These are phyloP conservation scores for Thermomucor indicae-seudaticae DNA, from an alignment of 371 early-diverging fungal species.

Conservation along the genomic window DNA sequence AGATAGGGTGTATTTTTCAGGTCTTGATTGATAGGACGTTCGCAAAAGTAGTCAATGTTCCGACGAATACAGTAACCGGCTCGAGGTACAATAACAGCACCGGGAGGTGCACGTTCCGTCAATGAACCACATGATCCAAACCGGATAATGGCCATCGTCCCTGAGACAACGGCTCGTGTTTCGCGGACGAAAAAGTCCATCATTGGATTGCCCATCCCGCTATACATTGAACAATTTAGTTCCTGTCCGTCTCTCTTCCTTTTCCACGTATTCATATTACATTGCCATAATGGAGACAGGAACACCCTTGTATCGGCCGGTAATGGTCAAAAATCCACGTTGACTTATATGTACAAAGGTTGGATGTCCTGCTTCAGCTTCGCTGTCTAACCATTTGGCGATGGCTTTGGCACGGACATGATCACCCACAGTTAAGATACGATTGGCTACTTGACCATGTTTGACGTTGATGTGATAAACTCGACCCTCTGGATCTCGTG, in stretches of 20 bases:
- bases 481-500: conserved; percentile 71
- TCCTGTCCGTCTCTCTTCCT: no score
- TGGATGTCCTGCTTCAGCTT: conserved; percentile 45
- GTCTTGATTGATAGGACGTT: conserved; percentile 24
- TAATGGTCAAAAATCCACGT: conserved; percentile 90
- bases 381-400: conserved; percentile 57
- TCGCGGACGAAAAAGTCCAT: conserved; percentile 96
- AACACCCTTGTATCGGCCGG: conserved; percentile 77
- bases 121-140: conserved; percentile 92
- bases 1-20: conserved; percentile 53
- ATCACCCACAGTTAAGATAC: conserved; percentile 94
- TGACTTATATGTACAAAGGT: conserved; percentile 63
- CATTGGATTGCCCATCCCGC: conserved; percentile 80
- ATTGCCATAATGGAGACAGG: conserved; percentile 89
- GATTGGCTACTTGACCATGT: conserved; percentile 82
- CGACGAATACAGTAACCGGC: conserved; percentile 72
- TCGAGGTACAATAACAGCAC: conserved; percentile 73
- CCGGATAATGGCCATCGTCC: conserved; percentile 79
- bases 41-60: conserved; percentile 75
- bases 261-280: conserved; percentile 26
- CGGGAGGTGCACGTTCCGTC: conserved; percentile 50
- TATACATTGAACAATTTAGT: conserved; percentile 10
- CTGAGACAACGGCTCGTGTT: conserved; percentile 78
- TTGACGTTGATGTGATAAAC: conserved; percentile 88
- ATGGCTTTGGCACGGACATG: conserved; percentile 71